Conservation (phyloP, 192 early-diverging fungal genomes). For the Rhizoclosmatium sp. region DNA sequence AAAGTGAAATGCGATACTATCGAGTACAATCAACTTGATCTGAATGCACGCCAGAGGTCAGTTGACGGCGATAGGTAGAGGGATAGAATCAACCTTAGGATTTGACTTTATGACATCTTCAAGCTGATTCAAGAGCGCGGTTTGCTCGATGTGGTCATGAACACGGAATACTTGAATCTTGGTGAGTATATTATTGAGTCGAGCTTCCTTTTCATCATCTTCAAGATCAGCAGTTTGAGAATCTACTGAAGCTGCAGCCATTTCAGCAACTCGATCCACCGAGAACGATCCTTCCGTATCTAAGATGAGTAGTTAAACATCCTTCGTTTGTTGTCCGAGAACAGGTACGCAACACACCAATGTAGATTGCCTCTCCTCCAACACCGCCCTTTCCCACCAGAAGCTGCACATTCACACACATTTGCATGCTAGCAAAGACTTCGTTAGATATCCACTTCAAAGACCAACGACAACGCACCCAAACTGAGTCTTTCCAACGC, state of each 20-base stretch:
- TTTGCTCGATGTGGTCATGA: conserved; percentile 43
- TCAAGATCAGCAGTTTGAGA: background rate
- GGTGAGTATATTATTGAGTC: conserved; percentile 28
- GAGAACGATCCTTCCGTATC: conserved; percentile 61
- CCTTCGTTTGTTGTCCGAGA: background rate
- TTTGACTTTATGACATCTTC: conserved; percentile 27
- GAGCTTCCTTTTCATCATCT: conserved; percentile 1
- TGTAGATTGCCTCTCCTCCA: conserved; percentile 49
- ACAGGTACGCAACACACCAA: conserved; percentile 35
- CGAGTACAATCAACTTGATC: conserved; percentile 55
- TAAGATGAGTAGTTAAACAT: background rate
- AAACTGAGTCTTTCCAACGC: conserved; percentile 63
- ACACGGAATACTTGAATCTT: conserved; percentile 47
- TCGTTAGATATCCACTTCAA: background rate
- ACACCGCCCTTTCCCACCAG: conserved; percentile 30
- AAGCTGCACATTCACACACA: conserved; percentile 54
- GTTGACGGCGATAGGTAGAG: background rate
- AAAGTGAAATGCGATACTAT: conserved; percentile 60
- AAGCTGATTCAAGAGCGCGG: conserved; percentile 42
- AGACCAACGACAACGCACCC: conserved; percentile 33
- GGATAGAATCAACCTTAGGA: conserved; percentile 33
- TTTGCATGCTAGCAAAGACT: conserved; percentile 50
- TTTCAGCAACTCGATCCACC: conserved; percentile 43
- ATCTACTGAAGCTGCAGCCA: conserved; percentile 33
- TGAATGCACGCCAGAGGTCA: background rate